Evolutionary conservation across 768 basidiomycete genomes (phyloP), one percentile per base, ranked within the genome.

Genomic region (Pisolithus microcarpus): DNA sequence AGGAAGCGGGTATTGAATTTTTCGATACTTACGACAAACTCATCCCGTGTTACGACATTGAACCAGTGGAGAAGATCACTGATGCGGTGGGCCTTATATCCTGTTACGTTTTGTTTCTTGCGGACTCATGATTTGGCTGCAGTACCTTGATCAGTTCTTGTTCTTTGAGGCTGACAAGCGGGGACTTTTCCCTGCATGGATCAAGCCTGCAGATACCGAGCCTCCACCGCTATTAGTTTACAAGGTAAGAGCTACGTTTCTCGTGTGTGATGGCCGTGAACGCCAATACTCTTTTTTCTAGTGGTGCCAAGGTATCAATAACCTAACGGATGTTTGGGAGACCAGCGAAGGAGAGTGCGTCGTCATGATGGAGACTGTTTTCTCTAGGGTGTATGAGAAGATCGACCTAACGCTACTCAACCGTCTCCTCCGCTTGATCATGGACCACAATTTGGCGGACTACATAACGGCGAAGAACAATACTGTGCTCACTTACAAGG

Each of bases 381-480:
- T 96, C 37, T 93, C 91, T 28, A 93, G 96, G 70, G 96, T 97
- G 18, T 98, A 98, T 67, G 96, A 98, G 77, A 98, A 99, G 80
- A 88, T 99, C 58, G 96, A 99, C 64, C 67, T 99, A 58, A 99
- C 96, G 0, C 74, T 98, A 38, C 81, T 99, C 61, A 96, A 98
- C 68, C 90, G 95, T 59, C 78, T 99, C 3, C 79, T 98, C 39
- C 91, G 96, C 50, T 81, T 98, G 36, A 97, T 99, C 61, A 79
- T 98, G 58, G 96, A 99, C 61, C 96, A 98, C 76, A 99, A 99
- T 66, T 66, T 99, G 74, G 96, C 96, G 19, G 95, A 98, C 63
- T 99, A 99, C 67, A 98, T 97, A 64, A 99, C 96, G 4, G 89
- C 93, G 18, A 98, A 98, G 81, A 98, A 98, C 74, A 98, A 98